Evolutionary conservation across 345 rosid species (phyloP).

Genomic region (Raphanus sativus): DNA sequence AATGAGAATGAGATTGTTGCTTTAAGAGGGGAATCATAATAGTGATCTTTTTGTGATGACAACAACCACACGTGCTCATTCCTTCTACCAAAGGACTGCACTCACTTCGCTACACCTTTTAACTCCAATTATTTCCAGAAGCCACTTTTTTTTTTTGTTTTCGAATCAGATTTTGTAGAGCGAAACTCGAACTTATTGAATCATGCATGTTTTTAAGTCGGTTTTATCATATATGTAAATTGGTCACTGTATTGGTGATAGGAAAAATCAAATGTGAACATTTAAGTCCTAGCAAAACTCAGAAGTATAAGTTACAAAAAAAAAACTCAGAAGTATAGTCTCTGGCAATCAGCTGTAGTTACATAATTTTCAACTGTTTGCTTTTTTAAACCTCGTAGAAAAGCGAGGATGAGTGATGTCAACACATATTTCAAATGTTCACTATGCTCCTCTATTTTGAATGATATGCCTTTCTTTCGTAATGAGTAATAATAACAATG

Average conservation of each 20-base stretch:
- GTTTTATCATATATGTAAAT: background rate
- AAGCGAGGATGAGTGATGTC: background rate
- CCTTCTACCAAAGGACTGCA: constrained; percentile 28
- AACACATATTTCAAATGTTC: background rate
- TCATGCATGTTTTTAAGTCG: background rate
- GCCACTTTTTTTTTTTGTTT: background rate
- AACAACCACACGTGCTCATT: constrained; percentile 41
- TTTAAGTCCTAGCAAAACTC: too few species aligned
- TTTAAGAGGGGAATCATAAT: constrained; percentile 31
- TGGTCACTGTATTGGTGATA: background rate
- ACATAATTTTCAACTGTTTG: background rate
- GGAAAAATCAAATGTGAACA: background rate
- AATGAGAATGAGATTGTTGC: constrained; percentile 24
- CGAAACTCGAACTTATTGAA: background rate
- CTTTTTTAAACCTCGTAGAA: background rate
- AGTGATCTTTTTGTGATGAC: constrained; percentile 29
- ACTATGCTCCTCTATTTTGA: background rate
- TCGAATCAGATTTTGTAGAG: background rate
- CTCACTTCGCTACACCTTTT: constrained; percentile 23
- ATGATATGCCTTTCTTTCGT: background rate
- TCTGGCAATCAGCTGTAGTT: background rate
- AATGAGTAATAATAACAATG: background rate
- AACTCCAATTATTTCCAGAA: constrained; percentile 21
- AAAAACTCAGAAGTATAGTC: background rate
- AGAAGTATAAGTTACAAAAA: too few species aligned